A percentile compares a stretch with the other conserved stretches of the same genome.
phyloP scores from a whole-genome alignment of 805 yeast genomes.

The Saccharomycopsis selenospora region DNA sequence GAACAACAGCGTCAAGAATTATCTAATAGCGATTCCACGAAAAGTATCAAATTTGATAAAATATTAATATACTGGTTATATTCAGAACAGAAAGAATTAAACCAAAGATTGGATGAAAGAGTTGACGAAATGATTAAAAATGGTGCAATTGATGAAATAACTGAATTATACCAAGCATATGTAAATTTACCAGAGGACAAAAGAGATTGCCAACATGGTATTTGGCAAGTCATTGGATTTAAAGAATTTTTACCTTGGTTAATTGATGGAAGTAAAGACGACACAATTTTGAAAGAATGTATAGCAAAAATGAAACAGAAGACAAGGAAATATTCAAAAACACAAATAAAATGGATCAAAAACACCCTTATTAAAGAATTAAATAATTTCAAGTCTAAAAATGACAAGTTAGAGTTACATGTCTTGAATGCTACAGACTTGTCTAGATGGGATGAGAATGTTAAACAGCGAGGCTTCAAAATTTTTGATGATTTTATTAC shows the following conservation, averaged over 20 bases:
- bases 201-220: conserved; percentile 50
- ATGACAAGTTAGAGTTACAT: conserved; percentile 54
- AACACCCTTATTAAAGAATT: conserved; percentile 60
- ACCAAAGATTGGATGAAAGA: conserved; percentile 59
- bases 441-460: conserved; percentile 49
- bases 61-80: conserved; percentile 79
- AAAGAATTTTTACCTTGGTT: conserved; percentile 81
- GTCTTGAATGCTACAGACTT: conserved; percentile 75
- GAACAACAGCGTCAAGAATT: conserved; percentile 39
- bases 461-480: conserved; percentile 44
- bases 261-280: conserved; percentile 23
- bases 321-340: conserved; percentile 81
- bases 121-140: conserved; percentile 74
- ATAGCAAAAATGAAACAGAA: conserved; percentile 71
- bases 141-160: conserved; percentile 69
- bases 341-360: conserved; percentile 86
- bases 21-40: conserved; percentile 25
- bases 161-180: conserved; percentile 46
- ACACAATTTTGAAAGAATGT: conserved; percentile 35
- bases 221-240: conserved; percentile 94
- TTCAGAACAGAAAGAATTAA: conserved; percentile 51
- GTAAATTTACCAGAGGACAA: conserved; percentile 21
- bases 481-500: conserved; percentile 35
- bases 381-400: conserved; percentile 33
- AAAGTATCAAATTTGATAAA: conserved; percentile 44